Evolutionary conservation across 2,329 filamentous ascomycete species (phyloP).

Genomic region (Claviceps quebecensis): DNA sequence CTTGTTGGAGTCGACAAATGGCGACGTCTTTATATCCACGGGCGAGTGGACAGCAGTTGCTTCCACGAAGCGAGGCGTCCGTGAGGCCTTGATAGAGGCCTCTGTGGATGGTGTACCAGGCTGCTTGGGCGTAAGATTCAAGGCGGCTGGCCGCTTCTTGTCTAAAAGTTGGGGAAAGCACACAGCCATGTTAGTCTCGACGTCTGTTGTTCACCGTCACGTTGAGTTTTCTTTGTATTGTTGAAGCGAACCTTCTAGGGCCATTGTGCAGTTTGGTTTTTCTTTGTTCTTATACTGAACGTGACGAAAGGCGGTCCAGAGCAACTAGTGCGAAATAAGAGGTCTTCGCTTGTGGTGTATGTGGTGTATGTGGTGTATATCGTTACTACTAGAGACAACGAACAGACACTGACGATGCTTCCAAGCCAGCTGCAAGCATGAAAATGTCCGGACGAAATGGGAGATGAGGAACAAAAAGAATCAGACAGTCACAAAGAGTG

Average conservation of each 20-base stretch:
- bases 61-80: constrained; percentile 69
- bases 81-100: constrained; percentile 49
- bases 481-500: constrained; percentile 22
- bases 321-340: constrained; percentile 4
- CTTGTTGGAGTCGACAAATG: constrained; percentile 46
- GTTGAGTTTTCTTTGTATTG: not conserved
- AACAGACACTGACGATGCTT: constrained; percentile 7
- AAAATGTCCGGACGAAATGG: constrained; percentile 3
- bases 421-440: constrained; percentile 9
- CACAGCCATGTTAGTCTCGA: constrained; percentile 9
- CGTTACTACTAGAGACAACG: constrained; percentile 1
- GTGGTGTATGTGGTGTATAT: not conserved
- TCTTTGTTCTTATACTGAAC: not conserved
- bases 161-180: constrained; percentile 26
- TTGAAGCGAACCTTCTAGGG: constrained; percentile 24
- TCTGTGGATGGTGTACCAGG: constrained; percentile 38
- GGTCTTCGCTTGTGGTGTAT: constrained; percentile 1
- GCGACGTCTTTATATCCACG: constrained; percentile 42
- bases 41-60: constrained; percentile 69
- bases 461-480: constrained; percentile 9
- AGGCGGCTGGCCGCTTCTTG: constrained; percentile 41
- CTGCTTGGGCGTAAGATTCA: constrained; percentile 37
- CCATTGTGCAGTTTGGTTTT: constrained; percentile 16
- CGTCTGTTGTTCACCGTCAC: not conserved
- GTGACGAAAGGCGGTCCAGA: not conserved